Base-by-base conservation (phyloP, 805 yeast species). In the Candida tibetensis region DNA sequence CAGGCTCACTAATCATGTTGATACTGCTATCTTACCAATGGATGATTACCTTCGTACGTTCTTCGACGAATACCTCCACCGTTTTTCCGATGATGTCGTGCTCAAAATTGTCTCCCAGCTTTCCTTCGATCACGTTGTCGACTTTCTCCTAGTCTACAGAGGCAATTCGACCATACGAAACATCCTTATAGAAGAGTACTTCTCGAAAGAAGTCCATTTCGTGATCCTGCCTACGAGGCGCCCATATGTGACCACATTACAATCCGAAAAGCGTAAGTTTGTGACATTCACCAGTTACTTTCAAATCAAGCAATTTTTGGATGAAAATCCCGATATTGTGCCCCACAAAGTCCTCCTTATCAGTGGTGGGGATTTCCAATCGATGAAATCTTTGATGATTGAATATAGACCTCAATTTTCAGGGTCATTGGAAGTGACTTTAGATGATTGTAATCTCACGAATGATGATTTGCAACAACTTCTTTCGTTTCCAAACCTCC, bases 221-320 rank as follows among this genome's bases (percentile, higher is more conserved):
- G 46, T 62, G 2, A 44, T 66, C 8, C 47, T 62, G 7, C 70
- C 71, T 2, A 49, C 60, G 1, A 48, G 47, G 14, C 38, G 61
- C 9, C 63, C 60, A 2, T 45, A 42, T 23, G 37, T 31, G 16
- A 31, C 40, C 4, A n/a, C 41, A 3, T 14, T 40, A 10, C 39
- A 37, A 22, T 32, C 30, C 5, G 28, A 18, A 8, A 42, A 40
- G n/a, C 34, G 43, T 17, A 33, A 26, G 26, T 39, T 36, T 9
- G 25, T 41, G 16, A 37, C 41, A 15, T 49, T 66, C 17, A 42
- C 40, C 19, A 53, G 57, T 12, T 62, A 34, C 38, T 60, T 55
- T 15, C 64, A 61, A 33, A 60, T 64, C 35, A 60, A 52, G 28
- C 65, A 60, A 29, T 62, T 65, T 39, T 44, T 64, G n/a, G 33